Percentiles rank a stretch among this genome's conserved stretches.
These are phyloP conservation scores for Lactuca sativa DNA, from an alignment of 129 eudicot species.

Conservation along the genomic window DNA sequence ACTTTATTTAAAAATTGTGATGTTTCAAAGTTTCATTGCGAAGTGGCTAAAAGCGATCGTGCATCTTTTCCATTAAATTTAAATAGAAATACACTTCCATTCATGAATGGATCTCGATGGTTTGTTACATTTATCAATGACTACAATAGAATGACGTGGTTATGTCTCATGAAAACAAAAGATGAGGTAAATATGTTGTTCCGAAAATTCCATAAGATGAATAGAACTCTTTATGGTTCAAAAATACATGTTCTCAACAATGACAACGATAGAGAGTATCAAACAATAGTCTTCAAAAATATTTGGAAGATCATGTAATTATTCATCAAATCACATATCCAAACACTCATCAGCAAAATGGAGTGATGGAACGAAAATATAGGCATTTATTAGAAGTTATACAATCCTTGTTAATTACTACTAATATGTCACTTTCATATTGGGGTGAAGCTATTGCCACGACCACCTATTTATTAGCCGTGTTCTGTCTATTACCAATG, in stretches of 20 bases:
- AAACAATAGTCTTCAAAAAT: not conserved
- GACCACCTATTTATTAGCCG: slow-evolving; percentile 14
- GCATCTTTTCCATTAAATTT: not conserved
- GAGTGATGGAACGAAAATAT: slow-evolving; percentile 25
- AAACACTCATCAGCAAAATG: slow-evolving; percentile 29
- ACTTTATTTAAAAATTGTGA: not conserved
- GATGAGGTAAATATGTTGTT: slow-evolving; percentile 19
- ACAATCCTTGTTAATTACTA: slow-evolving; percentile 15
- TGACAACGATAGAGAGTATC: slow-evolving; percentile 32
- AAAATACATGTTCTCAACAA: slow-evolving; percentile 20
- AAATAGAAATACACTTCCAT: slow-evolving; percentile 19
- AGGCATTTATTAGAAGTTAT: slow-evolving; percentile 22
- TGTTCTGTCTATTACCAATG: slow-evolving; percentile 7
- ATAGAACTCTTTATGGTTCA: slow-evolving; percentile 17
- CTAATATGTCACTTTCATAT: slow-evolving; percentile 22
- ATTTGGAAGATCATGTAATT: not conserved
- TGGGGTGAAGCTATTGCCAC: slow-evolving; percentile 31
- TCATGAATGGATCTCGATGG: slow-evolving; percentile 30
- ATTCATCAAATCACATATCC: slow-evolving; percentile 23
- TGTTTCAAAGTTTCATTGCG: slow-evolving; percentile 12
- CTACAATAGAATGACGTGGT: slow-evolving; percentile 25
- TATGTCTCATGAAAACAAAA: slow-evolving; percentile 31
- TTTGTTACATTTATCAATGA: slow-evolving; percentile 41
- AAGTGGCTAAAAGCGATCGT: slow-evolving; percentile 9
- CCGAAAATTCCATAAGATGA: slow-evolving; percentile 20